Evolutionary conservation across 805 yeast genomes (phyloP).

Genomic region (Monosporozyma yasuniensis): DNA sequence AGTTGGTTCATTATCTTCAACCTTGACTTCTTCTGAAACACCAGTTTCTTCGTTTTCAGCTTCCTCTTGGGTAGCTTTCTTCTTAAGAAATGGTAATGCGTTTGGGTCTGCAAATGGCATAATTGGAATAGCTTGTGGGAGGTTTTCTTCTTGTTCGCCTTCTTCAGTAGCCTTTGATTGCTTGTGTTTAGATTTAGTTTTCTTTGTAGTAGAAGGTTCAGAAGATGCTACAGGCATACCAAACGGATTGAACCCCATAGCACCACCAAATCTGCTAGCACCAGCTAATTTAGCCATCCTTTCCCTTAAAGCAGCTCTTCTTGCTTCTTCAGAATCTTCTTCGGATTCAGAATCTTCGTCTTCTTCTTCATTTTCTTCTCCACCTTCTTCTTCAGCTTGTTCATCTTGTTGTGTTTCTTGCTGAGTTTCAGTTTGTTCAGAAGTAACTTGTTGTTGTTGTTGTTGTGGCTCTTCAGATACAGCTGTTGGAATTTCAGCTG

Average conservation of each 20-base stretch:
- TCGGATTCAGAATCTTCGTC: conserved; percentile 50
- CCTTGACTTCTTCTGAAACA: not conserved
- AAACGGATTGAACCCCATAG: conserved; percentile 36
- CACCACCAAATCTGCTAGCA: conserved; percentile 59
- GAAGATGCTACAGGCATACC: conserved; percentile 27
- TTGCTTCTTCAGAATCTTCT: conserved; percentile 67
- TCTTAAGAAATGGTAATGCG: conserved; percentile 22
- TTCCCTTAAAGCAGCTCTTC: conserved; percentile 70
- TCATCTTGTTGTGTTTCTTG: conserved; percentile 5
- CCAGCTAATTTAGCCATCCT: conserved; percentile 96
- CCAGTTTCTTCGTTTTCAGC: not conserved
- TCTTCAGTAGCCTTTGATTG: conserved; percentile 8
- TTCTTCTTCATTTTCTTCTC: conserved; percentile 32
- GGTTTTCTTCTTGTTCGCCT: conserved; percentile 8
- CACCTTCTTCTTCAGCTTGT: conserved; percentile 24
- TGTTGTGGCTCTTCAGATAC: not conserved
- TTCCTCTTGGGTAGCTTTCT: conserved; percentile 5
- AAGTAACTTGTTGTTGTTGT: not conserved
- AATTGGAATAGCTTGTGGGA: conserved; percentile 39
- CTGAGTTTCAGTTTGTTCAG: conserved; percentile 1
- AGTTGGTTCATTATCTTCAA: too few species aligned
- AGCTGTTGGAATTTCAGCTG: not conserved
- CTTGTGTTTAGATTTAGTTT: conserved; percentile 20
- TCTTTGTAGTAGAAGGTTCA: conserved; percentile 10
- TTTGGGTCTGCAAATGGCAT: conserved; percentile 42